Evolutionary conservation across 164 flowering plant species (phyloP), one percentile per base, ranked within the genome.

Genomic region (Vitis rupestris): DNA sequence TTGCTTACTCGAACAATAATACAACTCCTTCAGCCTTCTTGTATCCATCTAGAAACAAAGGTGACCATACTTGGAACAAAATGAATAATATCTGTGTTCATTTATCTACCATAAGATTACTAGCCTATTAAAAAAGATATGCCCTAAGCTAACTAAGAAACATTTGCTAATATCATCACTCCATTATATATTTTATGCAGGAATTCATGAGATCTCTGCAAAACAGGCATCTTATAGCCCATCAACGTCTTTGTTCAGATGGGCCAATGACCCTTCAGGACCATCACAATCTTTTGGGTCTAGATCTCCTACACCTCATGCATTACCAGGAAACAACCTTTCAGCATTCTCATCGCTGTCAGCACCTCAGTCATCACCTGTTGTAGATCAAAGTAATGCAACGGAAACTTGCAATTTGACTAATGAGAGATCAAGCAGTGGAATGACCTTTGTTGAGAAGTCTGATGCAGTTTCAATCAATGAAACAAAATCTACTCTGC

Each of bases 201-300:
- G 77, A 58, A 59, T 68, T 74, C 78, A 59, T 50, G 81, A 66
- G 51, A 52, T 68, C 52, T 14, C 65, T 53, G 66, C 76, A 65
- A 75, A 71, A 63, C 81, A 74, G 67, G 57, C 68, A 15, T 68
- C 82, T 54, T 72, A 66, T 72, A 68, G 63, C 44, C 66, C 72
- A 56, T 67, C 80, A 74, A 65, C 65, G 66, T 74, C 76, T 54
- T 72, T 71, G 16, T 81, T 80, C 75, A 76, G 73, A 62, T 74
- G 78, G 82, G 75, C 74, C 50, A 70, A 70, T 65, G 79, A 79
- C 23, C 49, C 44, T 62, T 54, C 73, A 19, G 78, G 62, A 61
- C 59, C 78, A 53, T 65, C 70, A 7, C 78, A 80, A 37, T 37
- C 74, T 68, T 55, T 67, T 3, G 78, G 67, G 16, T 17, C 44